Base-by-base conservation (phyloP, 768 basidiomycete genomes). In the Butyriboletus loyo region DNA sequence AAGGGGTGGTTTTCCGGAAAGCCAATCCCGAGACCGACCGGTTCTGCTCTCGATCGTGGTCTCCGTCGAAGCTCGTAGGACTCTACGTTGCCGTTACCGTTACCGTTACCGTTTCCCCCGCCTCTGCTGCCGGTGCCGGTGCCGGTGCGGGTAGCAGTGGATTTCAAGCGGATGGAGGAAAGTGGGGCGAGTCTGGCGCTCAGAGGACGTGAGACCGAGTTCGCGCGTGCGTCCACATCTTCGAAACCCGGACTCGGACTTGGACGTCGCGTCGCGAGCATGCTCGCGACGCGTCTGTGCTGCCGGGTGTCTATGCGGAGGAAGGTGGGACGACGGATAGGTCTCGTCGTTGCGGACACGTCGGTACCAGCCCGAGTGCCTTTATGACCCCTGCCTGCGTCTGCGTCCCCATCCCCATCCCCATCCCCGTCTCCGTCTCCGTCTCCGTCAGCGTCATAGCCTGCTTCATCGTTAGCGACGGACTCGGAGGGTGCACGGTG, bases 391-490 rank as follows among this genome's bases (percentile, higher is more conserved):
- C 31, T 49, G 14, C 51, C 43, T 1, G 9, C 27, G 10, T 53
- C 44, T 3, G 35, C 35, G 17, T 43, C 39, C 2, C 49, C n/a
- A n/a, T n/a, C n/a, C n/a, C n/a, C 40, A 7, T 65, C 65, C 2
- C 49, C 52, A 17, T 35, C 47, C 1, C 28, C 34, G 4, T 53
- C 41, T 0, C 36, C 41, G 14, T 43, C 39, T 5, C 49, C 47
- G 13, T 65, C 65, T 4, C 47, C 49, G 35, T 66, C 64, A 10
- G 65, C 59, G 4, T 67, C 67, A 30, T 66, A 66, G 24, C 65
- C 66, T 27, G 52, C 50, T 37, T 66, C 65, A 14, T 66, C 62
- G 30, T 37, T 24, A 34, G 32, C 32, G 10, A 41, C 24, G 8
- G 34, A 44, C 34, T 35, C 25, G 19, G 49, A 22, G 8, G 35